Percentiles rank a stretch among this genome's conserved stretches.
These are phyloP conservation scores for Chiua virens DNA, from an alignment of 768 basidiomycete species.

Conservation along the genomic window DNA sequence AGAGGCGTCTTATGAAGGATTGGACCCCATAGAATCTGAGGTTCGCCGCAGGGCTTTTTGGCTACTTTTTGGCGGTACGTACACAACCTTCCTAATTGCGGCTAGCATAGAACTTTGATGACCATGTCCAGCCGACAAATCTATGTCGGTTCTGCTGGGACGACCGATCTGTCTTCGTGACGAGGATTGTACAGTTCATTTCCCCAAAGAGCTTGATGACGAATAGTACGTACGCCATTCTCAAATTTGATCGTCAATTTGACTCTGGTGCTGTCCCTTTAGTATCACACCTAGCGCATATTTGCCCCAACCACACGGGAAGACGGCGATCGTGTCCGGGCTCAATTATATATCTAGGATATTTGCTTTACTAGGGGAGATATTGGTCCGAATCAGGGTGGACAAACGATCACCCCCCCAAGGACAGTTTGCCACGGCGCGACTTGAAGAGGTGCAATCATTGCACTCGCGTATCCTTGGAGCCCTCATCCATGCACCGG, in stretches of 20 bases:
- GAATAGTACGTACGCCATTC: constrained; percentile 66
- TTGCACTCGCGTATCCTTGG: constrained; percentile 74
- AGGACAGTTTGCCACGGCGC: constrained; percentile 81
- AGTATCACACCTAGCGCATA: constrained; percentile 86
- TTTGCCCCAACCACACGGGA: constrained; percentile 83
- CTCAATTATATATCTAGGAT: constrained; percentile 86
- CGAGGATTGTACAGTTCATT: constrained; percentile 88
- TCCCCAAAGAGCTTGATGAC: constrained; percentile 86
- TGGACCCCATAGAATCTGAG: constrained; percentile 87
- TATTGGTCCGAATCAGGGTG: constrained; percentile 81
- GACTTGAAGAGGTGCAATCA: constrained; percentile 82
- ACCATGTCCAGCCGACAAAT: constrained; percentile 70
- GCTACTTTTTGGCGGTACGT: constrained; percentile 83
- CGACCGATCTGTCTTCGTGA: constrained; percentile 84
- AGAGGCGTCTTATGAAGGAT: constrained; percentile 76
- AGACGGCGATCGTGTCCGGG: constrained; percentile 82
- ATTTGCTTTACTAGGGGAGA: constrained; percentile 83
- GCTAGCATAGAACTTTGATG: background rate
- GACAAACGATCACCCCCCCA: constrained; percentile 85
- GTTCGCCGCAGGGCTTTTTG: constrained; percentile 86
- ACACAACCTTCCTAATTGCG: background rate
- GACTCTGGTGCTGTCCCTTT: constrained; percentile 18
- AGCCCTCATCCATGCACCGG: constrained; percentile 74
- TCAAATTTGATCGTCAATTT: constrained; percentile 26
- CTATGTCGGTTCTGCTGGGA: constrained; percentile 82